Evolutionary conservation across 495 filamentous ascomycete genomes (phyloP), one percentile per base, ranked within the genome.

Genomic region (Tuber borchii): DNA sequence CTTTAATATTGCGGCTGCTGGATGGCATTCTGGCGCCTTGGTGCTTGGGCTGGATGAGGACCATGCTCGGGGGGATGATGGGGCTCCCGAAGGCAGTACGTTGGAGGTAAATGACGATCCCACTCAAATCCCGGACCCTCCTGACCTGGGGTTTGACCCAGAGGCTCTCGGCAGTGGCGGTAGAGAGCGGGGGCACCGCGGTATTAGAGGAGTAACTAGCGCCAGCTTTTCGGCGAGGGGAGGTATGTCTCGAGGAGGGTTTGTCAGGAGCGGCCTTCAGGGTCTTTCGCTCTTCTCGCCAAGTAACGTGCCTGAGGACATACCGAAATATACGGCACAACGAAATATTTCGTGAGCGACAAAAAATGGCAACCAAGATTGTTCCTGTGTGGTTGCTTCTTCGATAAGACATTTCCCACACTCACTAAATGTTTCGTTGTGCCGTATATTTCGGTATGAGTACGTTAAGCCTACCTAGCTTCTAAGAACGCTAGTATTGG

Each of bases 11-110:
- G 48, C 78, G 14, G 81, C 81, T 26, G 80, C 80, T 65, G 81
- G 81, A 17, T 83, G 81, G 81, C 81, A 82, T 70, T 82, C 81
- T 43, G 82, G 81, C 12, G 81, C 80, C 0, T 73, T 83, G 31
- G 80, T 78, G 8, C 22, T 79, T 17, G 26, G 56, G 14, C 26
- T 65, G 14, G 56, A 17, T 65, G 56, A 65, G 26, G 51, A 2
- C 51, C n/a, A 56, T 14, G 51, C 51, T 26, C 51, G 26, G 51
- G 22, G 19, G 17, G 56, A 34, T 12, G 31, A 34, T 34, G 14
- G 14, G 12, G 26, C 7, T 17, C 56, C 26, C 26, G 56, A 17
- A 10, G 56, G 56, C 14, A 65, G 56, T 14, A 31, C 8, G 5
- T 34, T 34, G 3, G 56, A 65, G 26, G 26, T 26, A 34, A 17